A percentile compares a stretch with the other conserved stretches of the same genome.
phyloP scores from a whole-genome alignment of 805 yeast genomes.

The Kregervanrija pseudodelftensis region DNA sequence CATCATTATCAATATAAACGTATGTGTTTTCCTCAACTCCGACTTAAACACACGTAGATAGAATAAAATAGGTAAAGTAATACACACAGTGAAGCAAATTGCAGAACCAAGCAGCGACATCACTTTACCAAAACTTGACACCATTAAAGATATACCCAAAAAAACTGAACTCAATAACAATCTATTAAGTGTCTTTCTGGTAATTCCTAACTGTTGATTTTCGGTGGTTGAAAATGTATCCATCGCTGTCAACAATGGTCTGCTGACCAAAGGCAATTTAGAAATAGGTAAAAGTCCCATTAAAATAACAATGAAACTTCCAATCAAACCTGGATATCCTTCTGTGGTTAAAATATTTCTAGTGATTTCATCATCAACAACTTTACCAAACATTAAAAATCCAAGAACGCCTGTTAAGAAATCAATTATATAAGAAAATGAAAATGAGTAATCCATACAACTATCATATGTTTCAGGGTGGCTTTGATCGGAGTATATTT shows the following conservation, averaged over 20 bases:
- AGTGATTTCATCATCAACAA: constrained; percentile 46
- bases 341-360: constrained; percentile 36
- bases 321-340: constrained; percentile 42
- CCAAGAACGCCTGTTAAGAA: constrained; percentile 60
- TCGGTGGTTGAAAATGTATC: constrained; percentile 29
- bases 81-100: constrained; percentile 71
- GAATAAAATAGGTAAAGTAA: constrained; percentile 70
- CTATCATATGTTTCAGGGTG: constrained; percentile 49
- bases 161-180: constrained; percentile 48
- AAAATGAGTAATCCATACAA: constrained; percentile 52
- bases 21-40: constrained; percentile 35
- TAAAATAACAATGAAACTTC: constrained; percentile 48
- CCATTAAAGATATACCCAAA: constrained; percentile 50
- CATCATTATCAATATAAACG: constrained; percentile 33
- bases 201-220: constrained; percentile 1
- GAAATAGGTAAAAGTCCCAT: constrained; percentile 83
- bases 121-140: constrained; percentile 76
- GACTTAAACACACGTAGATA: constrained; percentile 50
- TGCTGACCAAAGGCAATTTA: constrained; percentile 74
- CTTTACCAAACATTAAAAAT: constrained; percentile 49
- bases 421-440: constrained; percentile 55
- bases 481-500: constrained; percentile 63
- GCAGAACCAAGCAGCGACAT: constrained; percentile 80
- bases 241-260: constrained; percentile 70
- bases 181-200: constrained; percentile 22